A percentile compares a stretch with the other conserved stretches of the same genome.
Conservation (phyloP, 331 rosid genomes). For the Rosa hybrid region DNA sequence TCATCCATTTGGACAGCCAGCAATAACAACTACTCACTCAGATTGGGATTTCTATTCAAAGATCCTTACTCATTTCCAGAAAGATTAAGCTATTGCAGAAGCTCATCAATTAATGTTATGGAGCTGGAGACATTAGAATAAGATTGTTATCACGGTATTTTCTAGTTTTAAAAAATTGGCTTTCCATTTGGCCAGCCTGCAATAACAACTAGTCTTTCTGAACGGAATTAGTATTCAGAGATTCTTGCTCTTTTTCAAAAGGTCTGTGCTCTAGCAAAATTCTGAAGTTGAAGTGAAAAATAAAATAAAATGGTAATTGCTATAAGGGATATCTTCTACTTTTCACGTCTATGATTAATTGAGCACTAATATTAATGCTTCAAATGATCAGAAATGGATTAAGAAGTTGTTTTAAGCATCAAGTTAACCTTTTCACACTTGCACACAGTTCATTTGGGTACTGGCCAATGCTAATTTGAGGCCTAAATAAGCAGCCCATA, state of each 20-base stretch:
- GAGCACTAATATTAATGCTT: neutral
- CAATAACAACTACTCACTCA: constrained; percentile 36
- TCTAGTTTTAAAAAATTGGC: too few species aligned
- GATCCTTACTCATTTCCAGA: neutral
- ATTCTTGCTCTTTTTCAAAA: too few species aligned
- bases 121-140: neutral
- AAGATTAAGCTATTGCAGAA: too few species aligned
- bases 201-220: neutral
- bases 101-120: neutral
- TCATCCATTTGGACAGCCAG: constrained; percentile 47
- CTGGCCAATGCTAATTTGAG: neutral
- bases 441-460: neutral
- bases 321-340: neutral
- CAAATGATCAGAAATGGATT: neutral
- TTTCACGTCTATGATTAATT: too few species aligned
- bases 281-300: neutral
- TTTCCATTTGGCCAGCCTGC: neutral
- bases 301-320: neutral
- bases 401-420: neutral
- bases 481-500: neutral
- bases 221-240: too few species aligned
- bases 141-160: neutral
- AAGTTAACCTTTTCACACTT: neutral
- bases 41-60: constrained; percentile 41
- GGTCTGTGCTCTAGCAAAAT: neutral